Evolutionary conservation across 2,329 filamentous ascomycete genomes (phyloP).

Genomic region (Nigrograna mackinnonii): DNA sequence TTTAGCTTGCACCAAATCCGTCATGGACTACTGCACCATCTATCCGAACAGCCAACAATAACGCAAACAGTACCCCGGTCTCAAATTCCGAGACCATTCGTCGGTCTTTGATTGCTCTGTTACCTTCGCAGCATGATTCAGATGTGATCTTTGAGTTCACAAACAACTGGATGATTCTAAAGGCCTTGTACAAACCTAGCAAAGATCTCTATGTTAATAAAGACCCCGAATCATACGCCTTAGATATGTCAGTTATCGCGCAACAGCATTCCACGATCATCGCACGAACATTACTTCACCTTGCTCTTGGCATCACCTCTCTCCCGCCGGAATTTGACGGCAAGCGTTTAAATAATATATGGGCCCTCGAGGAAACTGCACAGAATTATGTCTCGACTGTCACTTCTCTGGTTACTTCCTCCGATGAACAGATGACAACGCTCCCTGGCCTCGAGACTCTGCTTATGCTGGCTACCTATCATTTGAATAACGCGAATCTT

Average conservation of each 20-base stretch:
- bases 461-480: constrained; percentile 31
- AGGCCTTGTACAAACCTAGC: constrained; percentile 29
- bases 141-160: constrained; percentile 40
- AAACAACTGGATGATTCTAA: constrained; percentile 39
- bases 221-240: constrained; percentile 34
- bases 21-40: constrained; percentile 34
- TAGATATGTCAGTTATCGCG: constrained; percentile 33
- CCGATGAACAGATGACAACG: constrained; percentile 38
- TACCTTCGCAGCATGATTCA: constrained; percentile 40
- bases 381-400: constrained; percentile 36
- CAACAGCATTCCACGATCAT: constrained; percentile 32
- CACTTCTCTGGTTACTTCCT: constrained; percentile 29
- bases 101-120: constrained; percentile 24
- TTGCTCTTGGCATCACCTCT: constrained; percentile 36
- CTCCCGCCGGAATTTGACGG: constrained; percentile 35
- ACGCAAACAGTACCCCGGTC: constrained; percentile 15
- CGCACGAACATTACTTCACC: constrained; percentile 37
- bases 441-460: constrained; percentile 39
- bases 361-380: constrained; percentile 36
- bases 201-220: constrained; percentile 32
- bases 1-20: constrained; percentile 27
- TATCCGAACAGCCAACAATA: constrained; percentile 24
- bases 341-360: constrained; percentile 28
- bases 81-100: constrained; percentile 20
- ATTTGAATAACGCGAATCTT: constrained; percentile 33